These are phyloP conservation scores for Sequoia sempervirens DNA, from an alignment of 75 land plant species.

Conservation along the genomic window DNA sequence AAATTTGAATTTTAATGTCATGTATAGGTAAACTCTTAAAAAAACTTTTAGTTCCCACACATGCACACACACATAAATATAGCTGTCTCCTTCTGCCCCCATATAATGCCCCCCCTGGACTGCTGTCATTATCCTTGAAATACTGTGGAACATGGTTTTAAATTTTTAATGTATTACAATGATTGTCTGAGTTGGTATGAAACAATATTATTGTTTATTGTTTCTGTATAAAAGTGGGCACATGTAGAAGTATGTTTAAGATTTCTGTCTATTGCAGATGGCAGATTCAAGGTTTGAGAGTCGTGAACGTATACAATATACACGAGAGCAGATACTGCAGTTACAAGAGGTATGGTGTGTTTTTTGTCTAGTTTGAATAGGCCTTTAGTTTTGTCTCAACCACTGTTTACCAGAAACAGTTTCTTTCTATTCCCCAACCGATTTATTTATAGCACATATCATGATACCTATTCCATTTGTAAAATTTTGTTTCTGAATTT, in stretches of 20 bases:
- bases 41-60: no score
- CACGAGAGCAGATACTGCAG: slow-evolving; percentile 54
- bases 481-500: no score
- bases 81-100: no score
- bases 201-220: background rate
- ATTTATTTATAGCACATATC: background rate
- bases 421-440: background rate
- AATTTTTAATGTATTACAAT: background rate
- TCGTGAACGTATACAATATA: slow-evolving; percentile 48
- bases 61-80: no score
- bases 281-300: slow-evolving; percentile 49
- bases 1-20: no score
- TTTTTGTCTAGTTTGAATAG: background rate
- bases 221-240: background rate
- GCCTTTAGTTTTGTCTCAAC: background rate
- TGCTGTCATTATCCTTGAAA: no score
- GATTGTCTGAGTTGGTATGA: background rate
- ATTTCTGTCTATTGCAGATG: slow-evolving; percentile 21
- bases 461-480: no score
- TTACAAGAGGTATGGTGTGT: slow-evolving; percentile 46
- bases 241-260: background rate
- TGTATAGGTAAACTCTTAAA: no score
- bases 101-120: no score
- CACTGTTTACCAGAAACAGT: background rate
- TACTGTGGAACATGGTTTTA: background rate